A percentile compares a stretch with the other conserved stretches of the same genome.
phyloP scores from a whole-genome alignment of 208 protist species.

The Leptomonas pyrrhocoris region DNA sequence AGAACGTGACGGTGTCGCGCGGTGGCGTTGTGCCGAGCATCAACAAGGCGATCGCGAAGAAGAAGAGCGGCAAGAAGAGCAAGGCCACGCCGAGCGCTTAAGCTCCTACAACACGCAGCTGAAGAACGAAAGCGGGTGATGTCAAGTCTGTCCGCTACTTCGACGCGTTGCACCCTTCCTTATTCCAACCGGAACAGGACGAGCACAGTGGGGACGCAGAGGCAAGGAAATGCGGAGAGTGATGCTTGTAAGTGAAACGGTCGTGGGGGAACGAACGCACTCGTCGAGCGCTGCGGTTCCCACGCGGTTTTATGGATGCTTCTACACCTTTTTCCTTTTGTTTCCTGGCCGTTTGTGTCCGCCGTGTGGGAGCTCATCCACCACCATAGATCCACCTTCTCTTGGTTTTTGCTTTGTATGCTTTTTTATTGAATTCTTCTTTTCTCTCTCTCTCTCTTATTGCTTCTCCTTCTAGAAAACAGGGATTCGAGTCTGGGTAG shows the following conservation, averaged over 20 bases:
- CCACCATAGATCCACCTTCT: constrained; percentile 22
- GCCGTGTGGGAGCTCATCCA: too few relatives aligned
- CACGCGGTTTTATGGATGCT: background rate
- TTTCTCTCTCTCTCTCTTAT: background rate
- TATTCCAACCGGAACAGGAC: too few relatives aligned
- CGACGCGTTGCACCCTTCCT: too few relatives aligned
- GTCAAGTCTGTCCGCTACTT: too few relatives aligned
- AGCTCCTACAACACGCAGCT: too few relatives aligned
- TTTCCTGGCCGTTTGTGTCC: background rate
- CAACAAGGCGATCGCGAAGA: too few relatives aligned
- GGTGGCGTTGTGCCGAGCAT: too few relatives aligned
- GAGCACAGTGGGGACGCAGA: too few relatives aligned
- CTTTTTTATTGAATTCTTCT: background rate
- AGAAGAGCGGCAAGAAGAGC: constrained; percentile 77
- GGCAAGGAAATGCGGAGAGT: too few relatives aligned
- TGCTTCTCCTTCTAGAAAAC: background rate
- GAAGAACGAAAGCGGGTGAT: too few relatives aligned
- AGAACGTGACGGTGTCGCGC: too few relatives aligned
- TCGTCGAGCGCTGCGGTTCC: background rate
- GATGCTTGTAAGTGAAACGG: background rate
- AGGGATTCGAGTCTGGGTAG: background rate
- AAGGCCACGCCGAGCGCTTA: constrained; percentile 59
- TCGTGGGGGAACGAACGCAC: background rate
- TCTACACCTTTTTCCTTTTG: background rate
- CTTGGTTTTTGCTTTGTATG: constrained; percentile 23